A percentile compares a stretch with the other conserved stretches of the same genome.
Evolutionary conservation across 1,139 yeast species (phyloP).

Genomic region (Yamadazyma dushanensis): DNA sequence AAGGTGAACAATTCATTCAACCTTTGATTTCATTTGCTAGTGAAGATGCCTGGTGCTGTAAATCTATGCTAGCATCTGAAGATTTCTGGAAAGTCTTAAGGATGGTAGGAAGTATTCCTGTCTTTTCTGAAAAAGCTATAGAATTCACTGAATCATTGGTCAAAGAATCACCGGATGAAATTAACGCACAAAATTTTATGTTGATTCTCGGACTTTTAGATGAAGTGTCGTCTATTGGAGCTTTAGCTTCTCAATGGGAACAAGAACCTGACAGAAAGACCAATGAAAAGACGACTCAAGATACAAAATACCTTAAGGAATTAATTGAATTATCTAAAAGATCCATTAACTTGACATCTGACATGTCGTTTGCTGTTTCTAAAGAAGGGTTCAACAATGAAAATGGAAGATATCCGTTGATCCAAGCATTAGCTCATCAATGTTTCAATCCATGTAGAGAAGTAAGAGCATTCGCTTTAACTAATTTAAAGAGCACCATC

Average conservation of each 20-base stretch:
- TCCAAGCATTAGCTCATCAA: slow-evolving; percentile 84
- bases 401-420: slow-evolving; percentile 54
- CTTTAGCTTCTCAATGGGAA: slow-evolving; percentile 77
- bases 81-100: slow-evolving; percentile 67
- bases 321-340: slow-evolving; percentile 58
- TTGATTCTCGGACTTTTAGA: slow-evolving; percentile 69
- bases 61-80: slow-evolving; percentile 42
- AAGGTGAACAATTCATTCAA: slow-evolving; percentile 51
- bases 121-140: slow-evolving; percentile 50
- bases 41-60: slow-evolving; percentile 48
- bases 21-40: slow-evolving; percentile 56
- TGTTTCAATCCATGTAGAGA: slow-evolving; percentile 87
- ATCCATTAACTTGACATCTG: slow-evolving; percentile 62
- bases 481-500: slow-evolving; percentile 49
- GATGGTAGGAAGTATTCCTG: slow-evolving; percentile 54
- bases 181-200: slow-evolving; percentile 56
- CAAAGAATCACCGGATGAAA: slow-evolving; percentile 33
- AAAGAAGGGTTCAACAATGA: slow-evolving; percentile 21
- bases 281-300: slow-evolving; percentile 16
- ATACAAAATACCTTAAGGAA: slow-evolving; percentile 47
- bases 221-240: slow-evolving; percentile 81
- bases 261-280: slow-evolving; percentile 46
- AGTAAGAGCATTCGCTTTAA: slow-evolving; percentile 64
- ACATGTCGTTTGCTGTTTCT: slow-evolving; percentile 35
- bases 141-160: slow-evolving; percentile 49